phyloP scores from a whole-genome alignment of 352 stramenopile species.

The Aphanomyces astaci region DNA sequence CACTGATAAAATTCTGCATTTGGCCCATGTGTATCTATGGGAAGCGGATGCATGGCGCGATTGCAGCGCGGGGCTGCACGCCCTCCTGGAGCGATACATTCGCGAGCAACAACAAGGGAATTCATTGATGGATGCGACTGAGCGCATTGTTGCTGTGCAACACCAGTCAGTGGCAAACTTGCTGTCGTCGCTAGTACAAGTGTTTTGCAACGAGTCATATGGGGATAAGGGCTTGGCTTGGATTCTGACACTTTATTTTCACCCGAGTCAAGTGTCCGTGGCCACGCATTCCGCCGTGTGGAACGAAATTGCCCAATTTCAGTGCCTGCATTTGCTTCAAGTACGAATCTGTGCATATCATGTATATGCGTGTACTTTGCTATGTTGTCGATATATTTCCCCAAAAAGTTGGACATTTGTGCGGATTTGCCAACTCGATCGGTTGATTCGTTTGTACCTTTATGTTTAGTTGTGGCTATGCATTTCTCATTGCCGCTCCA shows the following conservation, averaged over 20 bases:
- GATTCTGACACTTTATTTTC: constrained; percentile 5
- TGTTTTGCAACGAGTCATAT: constrained; percentile 18
- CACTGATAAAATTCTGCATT: constrained; percentile 3
- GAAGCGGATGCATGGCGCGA: constrained; percentile 10
- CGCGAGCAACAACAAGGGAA: background rate
- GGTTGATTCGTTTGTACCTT: no score
- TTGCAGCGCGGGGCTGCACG: background rate
- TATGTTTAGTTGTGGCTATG: no score
- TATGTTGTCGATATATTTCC: no score
- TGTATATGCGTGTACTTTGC: no score
- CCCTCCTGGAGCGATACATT: constrained; percentile 6
- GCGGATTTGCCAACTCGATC: no score
- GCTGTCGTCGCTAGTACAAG: constrained; percentile 8
- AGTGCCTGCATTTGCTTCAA: constrained; percentile 2
- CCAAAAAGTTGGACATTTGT: background rate
- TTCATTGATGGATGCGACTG: background rate
- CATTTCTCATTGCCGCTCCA: no score
- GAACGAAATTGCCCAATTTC: constrained; percentile 6
- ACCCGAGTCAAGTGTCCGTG: background rate
- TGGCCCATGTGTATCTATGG: constrained; percentile 16
- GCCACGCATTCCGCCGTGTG: background rate
- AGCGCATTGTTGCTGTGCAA: background rate
- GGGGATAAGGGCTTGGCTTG: background rate
- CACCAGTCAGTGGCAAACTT: constrained; percentile 10
- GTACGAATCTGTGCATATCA: background rate